Evolutionary conservation across 2,329 filamentous ascomycete species (phyloP).

Genomic region (Exophiala spinifera): DNA sequence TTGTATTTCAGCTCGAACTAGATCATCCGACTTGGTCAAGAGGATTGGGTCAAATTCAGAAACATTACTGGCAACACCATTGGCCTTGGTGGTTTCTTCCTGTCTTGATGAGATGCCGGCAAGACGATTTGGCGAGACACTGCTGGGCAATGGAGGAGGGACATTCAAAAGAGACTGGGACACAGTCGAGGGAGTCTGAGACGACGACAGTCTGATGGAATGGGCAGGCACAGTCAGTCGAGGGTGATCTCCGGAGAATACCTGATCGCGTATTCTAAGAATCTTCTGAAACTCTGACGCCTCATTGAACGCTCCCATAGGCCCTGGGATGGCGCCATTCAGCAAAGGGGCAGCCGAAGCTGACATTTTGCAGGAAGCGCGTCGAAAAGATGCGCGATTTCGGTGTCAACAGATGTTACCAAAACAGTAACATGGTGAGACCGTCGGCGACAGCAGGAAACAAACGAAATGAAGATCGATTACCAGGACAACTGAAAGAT

Average conservation of each 20-base stretch:
- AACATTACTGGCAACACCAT: conserved; percentile 40
- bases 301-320: conserved; percentile 47
- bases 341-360: conserved; percentile 22
- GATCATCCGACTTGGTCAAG: conserved; percentile 78
- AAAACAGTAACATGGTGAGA: conserved; percentile 17
- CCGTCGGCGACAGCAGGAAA: neutral
- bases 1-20: conserved; percentile 77
- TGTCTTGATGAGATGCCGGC: conserved; percentile 18
- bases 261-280: conserved; percentile 72
- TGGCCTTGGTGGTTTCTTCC: conserved; percentile 19
- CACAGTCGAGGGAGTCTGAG: conserved; percentile 33
- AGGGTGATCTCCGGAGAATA: conserved; percentile 69
- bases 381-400: conserved; percentile 15
- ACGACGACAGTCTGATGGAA: conserved; percentile 45
- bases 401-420: conserved; percentile 12
- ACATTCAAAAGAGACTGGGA: conserved; percentile 30
- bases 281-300: conserved; percentile 75
- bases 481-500: neutral
- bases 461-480: neutral
- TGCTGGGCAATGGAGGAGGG: conserved; percentile 21
- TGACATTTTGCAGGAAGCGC: conserved; percentile 25
- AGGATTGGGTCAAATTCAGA: conserved; percentile 78
- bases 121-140: conserved; percentile 30
- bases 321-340: conserved; percentile 30
- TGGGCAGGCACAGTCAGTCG: conserved; percentile 56